A percentile compares a stretch with the other conserved stretches of the same genome.
Conservation (phyloP, 306 rosid species). For the Prunus padus region DNA sequence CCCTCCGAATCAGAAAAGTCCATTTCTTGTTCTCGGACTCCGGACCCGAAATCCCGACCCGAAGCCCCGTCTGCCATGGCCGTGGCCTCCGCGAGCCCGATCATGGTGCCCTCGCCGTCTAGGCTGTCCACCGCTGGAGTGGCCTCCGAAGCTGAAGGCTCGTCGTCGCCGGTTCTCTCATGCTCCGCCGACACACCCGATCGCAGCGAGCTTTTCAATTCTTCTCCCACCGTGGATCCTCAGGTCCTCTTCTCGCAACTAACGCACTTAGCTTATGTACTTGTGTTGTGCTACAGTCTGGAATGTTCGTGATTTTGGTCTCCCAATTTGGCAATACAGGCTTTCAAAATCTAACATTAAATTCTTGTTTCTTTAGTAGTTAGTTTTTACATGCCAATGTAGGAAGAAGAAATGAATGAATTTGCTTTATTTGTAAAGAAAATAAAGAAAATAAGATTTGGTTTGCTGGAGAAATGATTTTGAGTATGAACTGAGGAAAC, state of each 20-base stretch:
- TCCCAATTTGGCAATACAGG: neutral
- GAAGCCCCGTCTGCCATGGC: constrained; percentile 23
- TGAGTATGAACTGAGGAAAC: neutral
- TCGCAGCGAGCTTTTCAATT: constrained; percentile 40
- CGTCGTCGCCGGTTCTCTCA: constrained; percentile 18
- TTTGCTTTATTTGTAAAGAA: neutral
- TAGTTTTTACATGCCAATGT: neutral
- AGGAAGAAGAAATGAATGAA: neutral
- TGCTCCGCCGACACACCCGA: constrained; percentile 35
- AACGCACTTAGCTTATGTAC: neutral
- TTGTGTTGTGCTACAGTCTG: neutral
- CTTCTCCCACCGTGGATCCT: constrained; percentile 50
- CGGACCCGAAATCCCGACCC: neutral
- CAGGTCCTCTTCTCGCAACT: constrained; percentile 38
- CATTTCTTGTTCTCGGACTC: neutral
- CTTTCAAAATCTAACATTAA: neutral
- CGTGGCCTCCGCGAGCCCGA: constrained; percentile 27
- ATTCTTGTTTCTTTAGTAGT: neutral
- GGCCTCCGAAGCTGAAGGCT: constrained; percentile 27
- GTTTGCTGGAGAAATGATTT: neutral
- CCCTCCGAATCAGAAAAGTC: neutral
- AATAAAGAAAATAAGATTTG: neutral
- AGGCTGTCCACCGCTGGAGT: constrained; percentile 28
- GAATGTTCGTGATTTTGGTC: neutral
- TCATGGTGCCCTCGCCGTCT: constrained; percentile 43